These are phyloP conservation scores for Verticillium nonalfalfae DNA, from an alignment of 2,329 filamentous ascomycete species.

Conservation along the genomic window DNA sequence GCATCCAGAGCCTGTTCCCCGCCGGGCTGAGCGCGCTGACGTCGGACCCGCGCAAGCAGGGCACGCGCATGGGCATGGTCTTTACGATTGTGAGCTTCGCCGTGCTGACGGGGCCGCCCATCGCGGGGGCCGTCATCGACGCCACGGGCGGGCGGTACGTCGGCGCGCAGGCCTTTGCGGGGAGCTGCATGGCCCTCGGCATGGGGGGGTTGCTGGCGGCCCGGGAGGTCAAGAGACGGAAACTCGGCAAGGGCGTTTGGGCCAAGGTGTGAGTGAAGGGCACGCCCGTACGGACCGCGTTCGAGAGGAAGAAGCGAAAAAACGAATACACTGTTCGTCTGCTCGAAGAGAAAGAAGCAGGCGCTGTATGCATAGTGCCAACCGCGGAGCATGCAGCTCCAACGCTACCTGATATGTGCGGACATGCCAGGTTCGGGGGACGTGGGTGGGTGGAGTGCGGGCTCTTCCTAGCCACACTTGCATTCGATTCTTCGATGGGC, in stretches of 20 bases:
- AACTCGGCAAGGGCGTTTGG: slow-evolving; percentile 27
- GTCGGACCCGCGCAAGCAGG: slow-evolving; percentile 42
- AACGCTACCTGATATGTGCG: too few relatives aligned
- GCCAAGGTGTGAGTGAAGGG: slow-evolving; percentile 25
- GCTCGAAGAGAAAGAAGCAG: too few relatives aligned
- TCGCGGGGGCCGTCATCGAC: slow-evolving; percentile 42
- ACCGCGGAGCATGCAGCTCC: too few relatives aligned
- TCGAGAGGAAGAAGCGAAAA: background rate
- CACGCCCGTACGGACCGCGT: too few relatives aligned
- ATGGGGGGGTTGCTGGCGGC: slow-evolving; percentile 29
- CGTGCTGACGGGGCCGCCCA: slow-evolving; percentile 44
- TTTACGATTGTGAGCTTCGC: slow-evolving; percentile 50
- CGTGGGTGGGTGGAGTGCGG: too few relatives aligned
- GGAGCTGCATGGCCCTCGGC: slow-evolving; percentile 33
- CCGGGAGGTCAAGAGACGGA: slow-evolving; percentile 29
- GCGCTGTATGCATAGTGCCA: too few relatives aligned
- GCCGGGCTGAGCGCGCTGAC: slow-evolving; percentile 51
- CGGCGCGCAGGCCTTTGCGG: slow-evolving; percentile 44
- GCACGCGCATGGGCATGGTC: slow-evolving; percentile 51
- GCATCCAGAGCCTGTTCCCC: slow-evolving; percentile 61
- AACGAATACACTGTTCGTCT: background rate
- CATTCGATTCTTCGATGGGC: too few relatives aligned
- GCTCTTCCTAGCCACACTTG: too few relatives aligned
- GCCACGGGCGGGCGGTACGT: slow-evolving; percentile 31
- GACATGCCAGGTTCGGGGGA: too few relatives aligned